Conservation (phyloP, 805 yeast genomes). For the Wickerhamiella bombiphila region DNA sequence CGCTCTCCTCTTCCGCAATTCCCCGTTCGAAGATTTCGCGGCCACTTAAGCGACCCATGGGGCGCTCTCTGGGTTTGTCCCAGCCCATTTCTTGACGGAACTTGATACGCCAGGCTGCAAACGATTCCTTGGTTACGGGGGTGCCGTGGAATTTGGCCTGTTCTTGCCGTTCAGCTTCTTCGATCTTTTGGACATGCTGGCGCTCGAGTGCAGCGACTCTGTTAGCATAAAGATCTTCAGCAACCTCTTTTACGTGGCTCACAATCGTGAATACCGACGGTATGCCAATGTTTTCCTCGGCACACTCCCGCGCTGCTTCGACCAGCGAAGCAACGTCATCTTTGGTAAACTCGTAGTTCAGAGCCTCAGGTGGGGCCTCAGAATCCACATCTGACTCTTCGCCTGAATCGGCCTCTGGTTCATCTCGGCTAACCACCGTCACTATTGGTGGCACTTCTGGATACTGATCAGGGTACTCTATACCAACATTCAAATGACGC, state of each 20-base stretch:
- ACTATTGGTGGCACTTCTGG: constrained; percentile 39
- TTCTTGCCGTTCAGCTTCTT: constrained; percentile 61
- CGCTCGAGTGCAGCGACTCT: constrained; percentile 42
- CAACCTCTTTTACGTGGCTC: constrained; percentile 64
- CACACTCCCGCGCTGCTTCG: constrained; percentile 24
- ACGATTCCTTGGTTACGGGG: constrained; percentile 69
- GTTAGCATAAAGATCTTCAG: constrained; percentile 51
- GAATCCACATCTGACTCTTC: constrained; percentile 36
- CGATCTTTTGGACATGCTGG: constrained; percentile 41
- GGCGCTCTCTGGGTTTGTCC: constrained; percentile 40
- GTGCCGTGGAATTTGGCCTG: constrained; percentile 88
- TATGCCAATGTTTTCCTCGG: constrained; percentile 72
- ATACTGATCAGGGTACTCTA: constrained; percentile 60
- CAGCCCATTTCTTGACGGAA: constrained; percentile 64
- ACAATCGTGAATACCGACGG: constrained; percentile 78
- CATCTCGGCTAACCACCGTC: constrained; percentile 31
- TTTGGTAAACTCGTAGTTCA: constrained; percentile 32
- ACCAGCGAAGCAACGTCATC: constrained; percentile 21
- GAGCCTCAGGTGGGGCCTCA: constrained; percentile 24
- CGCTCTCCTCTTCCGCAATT: constrained; percentile 57
- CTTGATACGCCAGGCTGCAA: constrained; percentile 49
- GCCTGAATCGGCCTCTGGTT: constrained; percentile 32
- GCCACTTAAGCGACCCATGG: constrained; percentile 71
- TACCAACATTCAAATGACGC: constrained; percentile 43
- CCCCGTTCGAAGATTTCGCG: constrained; percentile 83